Base-by-base conservation (phyloP, 176 grass and related monocot genomes). In the Stipa capillata region DNA sequence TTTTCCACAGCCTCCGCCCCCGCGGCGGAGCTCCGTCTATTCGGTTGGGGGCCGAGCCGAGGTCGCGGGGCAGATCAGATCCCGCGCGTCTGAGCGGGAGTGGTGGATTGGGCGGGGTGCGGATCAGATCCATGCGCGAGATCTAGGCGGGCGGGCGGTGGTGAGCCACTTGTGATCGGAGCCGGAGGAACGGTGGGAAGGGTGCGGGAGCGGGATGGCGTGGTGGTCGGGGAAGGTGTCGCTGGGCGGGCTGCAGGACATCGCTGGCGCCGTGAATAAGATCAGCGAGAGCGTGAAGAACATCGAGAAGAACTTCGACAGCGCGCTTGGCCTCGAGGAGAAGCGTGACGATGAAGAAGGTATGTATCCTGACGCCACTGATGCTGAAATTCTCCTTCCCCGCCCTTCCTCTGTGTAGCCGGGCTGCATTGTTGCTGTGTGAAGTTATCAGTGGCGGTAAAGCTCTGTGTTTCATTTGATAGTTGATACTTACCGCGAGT, bases 201-300 rank as follows among this genome's bases (percentile, higher is more conserved):
- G n/a, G n/a, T n/a, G n/a, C n/a, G n/a, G n/a, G n/a, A n/a, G 25
- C 45, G 24, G 43, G 59, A 99, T 96, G 97, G 97, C 97, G 78
- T 99, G 97, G 86, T 99, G 97, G 97, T 91, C 91, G 7, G 84
- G 66, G 25, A 98, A 94, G 68, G 73, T 94, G 40, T 96, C 97
- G 23, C 85, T 99, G 6, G 86, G 86, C 28, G 97, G 97, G 43
- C 86, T 99, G 65, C 92, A 92, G 88, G 97, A 99, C 90, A 81
- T 99, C 50, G 92, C 97, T n/a, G 97, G 97, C 32, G 97, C 97
- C 8, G 97, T 96, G 37, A 93, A 92, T 48, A 99, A 99, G 79
- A 91, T 96, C 62, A 99, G 97, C 54, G 92, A 99, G 86, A 96
- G 97, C 75, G 97, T 99, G 33, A 99, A 96, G 90, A 99, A 99